Conservation (phyloP, 106 monocot genomes). For the Narthecium ossifragum region DNA sequence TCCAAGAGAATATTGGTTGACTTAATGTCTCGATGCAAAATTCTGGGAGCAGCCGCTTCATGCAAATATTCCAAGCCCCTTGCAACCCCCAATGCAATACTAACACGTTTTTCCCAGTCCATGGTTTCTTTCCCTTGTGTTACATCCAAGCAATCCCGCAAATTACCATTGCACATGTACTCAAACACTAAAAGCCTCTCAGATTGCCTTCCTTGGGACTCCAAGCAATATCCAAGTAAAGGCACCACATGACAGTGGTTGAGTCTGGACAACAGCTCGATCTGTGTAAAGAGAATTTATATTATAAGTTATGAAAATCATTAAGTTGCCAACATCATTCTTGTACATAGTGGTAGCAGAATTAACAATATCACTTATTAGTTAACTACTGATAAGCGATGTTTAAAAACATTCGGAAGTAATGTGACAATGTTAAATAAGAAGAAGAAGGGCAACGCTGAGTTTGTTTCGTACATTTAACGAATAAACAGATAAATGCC, state of each 20-base stretch:
- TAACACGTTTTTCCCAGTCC: constrained; percentile 69
- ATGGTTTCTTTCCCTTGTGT: constrained; percentile 41
- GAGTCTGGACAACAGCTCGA: constrained; percentile 82
- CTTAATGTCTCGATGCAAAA: constrained; percentile 92
- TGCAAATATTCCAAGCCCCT: constrained; percentile 94
- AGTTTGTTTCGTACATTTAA: too few species aligned
- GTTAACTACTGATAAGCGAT: too few species aligned
- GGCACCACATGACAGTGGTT: constrained; percentile 91
- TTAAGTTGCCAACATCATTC: too few species aligned
- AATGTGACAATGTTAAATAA: too few species aligned
- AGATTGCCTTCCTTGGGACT: constrained; percentile 44
- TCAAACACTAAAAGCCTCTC: constrained; percentile 83
- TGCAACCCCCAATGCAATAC: constrained; percentile 77
- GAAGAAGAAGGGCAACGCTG: too few species aligned
- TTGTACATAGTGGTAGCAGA: too few species aligned
- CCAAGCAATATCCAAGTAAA: constrained; percentile 82
- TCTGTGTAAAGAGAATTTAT: constrained; percentile 38
- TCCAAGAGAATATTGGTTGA: constrained; percentile 96
- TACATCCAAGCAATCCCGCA: constrained; percentile 77
- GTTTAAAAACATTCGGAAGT: too few species aligned
- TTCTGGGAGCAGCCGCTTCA: constrained; percentile 88
- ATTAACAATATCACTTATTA: too few species aligned
- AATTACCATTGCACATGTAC: constrained; percentile 78
- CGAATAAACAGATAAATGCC: too few species aligned
- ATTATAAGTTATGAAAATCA: too few species aligned